phyloP scores from a whole-genome alignment of 768 basidiomycete species.

The Mycena belliarum region DNA sequence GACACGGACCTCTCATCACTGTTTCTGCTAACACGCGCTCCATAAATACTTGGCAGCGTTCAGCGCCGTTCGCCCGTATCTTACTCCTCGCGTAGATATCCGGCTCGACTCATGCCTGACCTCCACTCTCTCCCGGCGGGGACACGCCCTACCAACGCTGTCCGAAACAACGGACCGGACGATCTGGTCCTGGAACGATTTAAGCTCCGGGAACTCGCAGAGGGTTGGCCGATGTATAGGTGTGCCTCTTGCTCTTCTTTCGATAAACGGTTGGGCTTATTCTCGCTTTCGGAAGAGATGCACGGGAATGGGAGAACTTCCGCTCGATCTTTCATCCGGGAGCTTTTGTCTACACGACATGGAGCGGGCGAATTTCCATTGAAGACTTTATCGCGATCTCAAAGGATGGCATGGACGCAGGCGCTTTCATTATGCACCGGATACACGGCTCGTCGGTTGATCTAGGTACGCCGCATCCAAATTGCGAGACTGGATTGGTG shows the following conservation, averaged over 20 bases:
- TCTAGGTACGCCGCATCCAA: background rate
- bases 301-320: conserved; percentile 27
- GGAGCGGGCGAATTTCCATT: conserved; percentile 23
- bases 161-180: conserved; percentile 26
- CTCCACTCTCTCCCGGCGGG: conserved; percentile 25
- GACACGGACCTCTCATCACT: background rate
- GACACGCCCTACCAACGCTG: conserved; percentile 21
- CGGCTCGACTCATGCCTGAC: conserved; percentile 4
- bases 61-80: background rate
- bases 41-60: conserved; percentile 3
- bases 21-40: background rate
- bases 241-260: background rate
- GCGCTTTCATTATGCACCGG: conserved; percentile 26
- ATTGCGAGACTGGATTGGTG: background rate
- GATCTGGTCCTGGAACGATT: conserved; percentile 23
- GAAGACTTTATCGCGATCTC: conserved; percentile 25
- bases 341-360: conserved; percentile 26
- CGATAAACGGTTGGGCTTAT: background rate
- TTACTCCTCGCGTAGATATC: background rate
- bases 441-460: conserved; percentile 27
- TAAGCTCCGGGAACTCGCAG: conserved; percentile 25
- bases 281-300: conserved; percentile 12
- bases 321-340: conserved; percentile 25
- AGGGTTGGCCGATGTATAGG: conserved; percentile 28
- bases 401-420: conserved; percentile 24